Evolutionary conservation across 768 basidiomycete genomes (phyloP).

Genomic region (Rubroboletus satanas): DNA sequence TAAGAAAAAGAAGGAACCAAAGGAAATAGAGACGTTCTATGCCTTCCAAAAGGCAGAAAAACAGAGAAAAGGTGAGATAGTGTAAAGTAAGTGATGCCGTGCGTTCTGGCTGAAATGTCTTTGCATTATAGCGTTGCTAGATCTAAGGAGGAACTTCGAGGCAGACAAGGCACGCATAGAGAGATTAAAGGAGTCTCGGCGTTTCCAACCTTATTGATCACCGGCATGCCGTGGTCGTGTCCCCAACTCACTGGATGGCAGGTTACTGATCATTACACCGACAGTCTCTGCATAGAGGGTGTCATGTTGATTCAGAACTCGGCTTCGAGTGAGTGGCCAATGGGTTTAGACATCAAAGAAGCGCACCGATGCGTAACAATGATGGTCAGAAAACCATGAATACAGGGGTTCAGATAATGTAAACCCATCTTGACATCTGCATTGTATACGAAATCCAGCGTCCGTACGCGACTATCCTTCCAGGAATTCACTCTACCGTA

Average conservation of each 20-base stretch:
- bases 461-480: neutral
- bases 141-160: constrained; percentile 77
- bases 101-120: neutral
- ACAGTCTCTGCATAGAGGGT: neutral
- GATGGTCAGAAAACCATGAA: neutral
- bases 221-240: neutral
- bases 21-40: constrained; percentile 79
- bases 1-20: constrained; percentile 52
- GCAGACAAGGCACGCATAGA: constrained; percentile 66
- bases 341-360: neutral
- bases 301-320: neutral
- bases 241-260: neutral
- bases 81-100: neutral
- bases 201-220: constrained; percentile 82
- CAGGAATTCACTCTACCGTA: neutral
- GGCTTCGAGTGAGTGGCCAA: neutral
- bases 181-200: constrained; percentile 58
- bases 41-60: constrained; percentile 89
- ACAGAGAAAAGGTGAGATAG: constrained; percentile 68
- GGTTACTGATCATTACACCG: neutral
- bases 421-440: neutral
- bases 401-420: neutral
- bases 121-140: constrained; percentile 44
- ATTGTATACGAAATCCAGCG: neutral
- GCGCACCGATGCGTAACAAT: no score